These are phyloP conservation scores for Bruguiera hainesii DNA, from an alignment of 441 rosid genomes.

Conservation along the genomic window DNA sequence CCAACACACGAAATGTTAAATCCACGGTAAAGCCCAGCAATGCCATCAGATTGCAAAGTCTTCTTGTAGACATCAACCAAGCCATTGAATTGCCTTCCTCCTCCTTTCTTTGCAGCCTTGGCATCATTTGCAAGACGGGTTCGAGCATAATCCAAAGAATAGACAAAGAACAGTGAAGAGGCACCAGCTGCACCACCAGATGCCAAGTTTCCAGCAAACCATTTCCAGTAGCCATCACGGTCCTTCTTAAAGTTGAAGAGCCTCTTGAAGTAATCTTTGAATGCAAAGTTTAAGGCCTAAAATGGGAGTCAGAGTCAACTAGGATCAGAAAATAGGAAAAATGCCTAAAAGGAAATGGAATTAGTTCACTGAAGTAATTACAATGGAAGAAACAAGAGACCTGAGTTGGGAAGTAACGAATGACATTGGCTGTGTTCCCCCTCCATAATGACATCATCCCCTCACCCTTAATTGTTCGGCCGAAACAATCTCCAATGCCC, in stretches of 20 bases:
- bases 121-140: constrained; percentile 91
- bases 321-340: neutral
- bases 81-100: constrained; percentile 91
- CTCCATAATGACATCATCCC: constrained; percentile 64
- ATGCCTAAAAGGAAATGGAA: neutral
- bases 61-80: constrained; percentile 85
- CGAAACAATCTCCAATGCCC: constrained; percentile 73
- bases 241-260: constrained; percentile 93
- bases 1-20: constrained; percentile 87
- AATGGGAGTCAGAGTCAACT: neutral
- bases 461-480: constrained; percentile 51
- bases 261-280: constrained; percentile 88
- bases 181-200: constrained; percentile 99
- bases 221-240: constrained; percentile 83
- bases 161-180: constrained; percentile 85
- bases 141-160: constrained; percentile 81
- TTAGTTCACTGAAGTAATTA: neutral
- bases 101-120: constrained; percentile 88
- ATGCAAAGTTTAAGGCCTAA: constrained; percentile 94
- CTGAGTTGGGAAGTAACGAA: constrained; percentile 84
- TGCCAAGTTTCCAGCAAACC: constrained; percentile 97
- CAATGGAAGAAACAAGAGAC: constrained; percentile 21
- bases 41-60: constrained; percentile 74
- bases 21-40: constrained; percentile 89
- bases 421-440: constrained; percentile 76